These are phyloP conservation scores for Withania somnifera DNA, from an alignment of 305 asterid genomes.

Conservation along the genomic window DNA sequence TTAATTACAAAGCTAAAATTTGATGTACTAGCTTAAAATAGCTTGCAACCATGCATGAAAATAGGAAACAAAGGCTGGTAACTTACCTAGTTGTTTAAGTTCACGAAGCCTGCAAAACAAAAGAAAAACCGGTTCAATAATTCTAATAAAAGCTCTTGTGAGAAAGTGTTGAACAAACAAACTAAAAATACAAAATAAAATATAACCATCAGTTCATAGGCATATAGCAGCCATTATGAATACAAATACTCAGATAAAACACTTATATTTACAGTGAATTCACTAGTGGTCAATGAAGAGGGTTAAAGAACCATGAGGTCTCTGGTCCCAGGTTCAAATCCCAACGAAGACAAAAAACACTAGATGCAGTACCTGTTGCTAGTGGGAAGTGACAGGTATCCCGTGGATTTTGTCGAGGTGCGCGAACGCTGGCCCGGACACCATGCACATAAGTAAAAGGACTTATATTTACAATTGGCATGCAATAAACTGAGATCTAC, in stretches of 20 bases:
- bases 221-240: neutral
- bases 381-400: no score
- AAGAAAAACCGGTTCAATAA: neutral
- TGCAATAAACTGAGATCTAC: neutral
- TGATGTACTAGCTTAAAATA: neutral
- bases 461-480: neutral
- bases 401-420: no score
- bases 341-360: no score
- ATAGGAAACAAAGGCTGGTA: neutral
- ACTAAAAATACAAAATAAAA: neutral
- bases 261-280: no score
- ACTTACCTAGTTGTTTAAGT: slow-evolving; percentile 86
- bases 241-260: neutral
- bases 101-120: slow-evolving; percentile 70
- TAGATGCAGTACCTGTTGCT: no score
- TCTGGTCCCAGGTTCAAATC: no score
- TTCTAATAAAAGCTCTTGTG: neutral
- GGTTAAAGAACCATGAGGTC: no score
- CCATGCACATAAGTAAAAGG: no score
- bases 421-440: no score
- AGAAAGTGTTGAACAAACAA: neutral
- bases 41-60: neutral
- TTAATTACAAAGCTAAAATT: neutral
- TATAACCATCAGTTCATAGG: neutral
- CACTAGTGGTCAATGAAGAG: no score